Conservation (phyloP, 2,329 filamentous ascomycete genomes). For the Trichoderma gracile region DNA sequence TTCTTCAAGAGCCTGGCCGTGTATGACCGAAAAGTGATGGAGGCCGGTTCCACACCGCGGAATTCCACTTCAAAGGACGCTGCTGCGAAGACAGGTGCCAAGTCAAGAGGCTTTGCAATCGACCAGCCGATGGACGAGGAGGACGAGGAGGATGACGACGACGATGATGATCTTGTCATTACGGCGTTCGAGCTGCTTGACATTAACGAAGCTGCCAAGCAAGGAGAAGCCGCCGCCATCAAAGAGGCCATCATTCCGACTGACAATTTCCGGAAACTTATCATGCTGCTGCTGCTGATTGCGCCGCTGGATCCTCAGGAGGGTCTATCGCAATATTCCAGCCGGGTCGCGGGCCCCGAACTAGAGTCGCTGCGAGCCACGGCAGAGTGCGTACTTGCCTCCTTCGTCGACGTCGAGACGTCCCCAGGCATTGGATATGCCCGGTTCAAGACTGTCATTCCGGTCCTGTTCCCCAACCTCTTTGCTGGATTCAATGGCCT, state of each 20-base stretch:
- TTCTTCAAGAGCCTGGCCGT: slow-evolving; percentile 72
- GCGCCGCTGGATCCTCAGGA: slow-evolving; percentile 67
- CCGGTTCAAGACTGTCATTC: slow-evolving; percentile 61
- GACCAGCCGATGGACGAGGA: slow-evolving; percentile 49
- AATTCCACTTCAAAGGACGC: background rate
- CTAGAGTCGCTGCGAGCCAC: slow-evolving; percentile 60
- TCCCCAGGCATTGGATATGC: slow-evolving; percentile 62
- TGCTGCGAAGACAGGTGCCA: slow-evolving; percentile 11
- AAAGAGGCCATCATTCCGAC: slow-evolving; percentile 70
- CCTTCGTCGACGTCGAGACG: slow-evolving; percentile 66
- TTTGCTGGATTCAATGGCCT: slow-evolving; percentile 68
- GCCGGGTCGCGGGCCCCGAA: slow-evolving; percentile 56
- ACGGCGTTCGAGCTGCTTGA: slow-evolving; percentile 70
- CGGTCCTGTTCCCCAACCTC: slow-evolving; percentile 62
- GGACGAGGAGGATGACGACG: slow-evolving; percentile 48
- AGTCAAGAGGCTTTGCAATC: slow-evolving; percentile 47
- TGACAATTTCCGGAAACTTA: slow-evolving; percentile 69
- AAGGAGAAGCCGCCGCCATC: slow-evolving; percentile 51
- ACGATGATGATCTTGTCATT: slow-evolving; percentile 64
- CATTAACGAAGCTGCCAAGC: slow-evolving; percentile 60
- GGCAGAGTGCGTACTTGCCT: slow-evolving; percentile 64
- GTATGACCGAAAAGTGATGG: slow-evolving; percentile 60
- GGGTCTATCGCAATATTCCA: slow-evolving; percentile 61
- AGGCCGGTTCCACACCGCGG: slow-evolving; percentile 29
- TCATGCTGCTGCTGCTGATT: slow-evolving; percentile 68